phyloP scores from a whole-genome alignment of 768 basidiomycete genomes.

The Boletus subparvulus region DNA sequence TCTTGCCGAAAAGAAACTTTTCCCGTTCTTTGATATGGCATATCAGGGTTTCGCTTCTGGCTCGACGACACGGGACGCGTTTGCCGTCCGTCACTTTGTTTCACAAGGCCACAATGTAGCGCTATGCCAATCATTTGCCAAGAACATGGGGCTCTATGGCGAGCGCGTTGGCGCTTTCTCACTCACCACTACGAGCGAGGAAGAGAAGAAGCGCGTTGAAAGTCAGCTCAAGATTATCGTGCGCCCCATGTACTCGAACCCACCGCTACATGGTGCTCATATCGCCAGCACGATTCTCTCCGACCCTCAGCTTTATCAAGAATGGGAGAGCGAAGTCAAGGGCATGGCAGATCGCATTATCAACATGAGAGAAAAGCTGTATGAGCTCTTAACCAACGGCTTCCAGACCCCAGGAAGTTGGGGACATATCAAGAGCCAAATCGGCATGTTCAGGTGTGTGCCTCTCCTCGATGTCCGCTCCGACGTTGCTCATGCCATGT shows the following conservation, averaged over 20 bases:
- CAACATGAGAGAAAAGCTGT: conserved; percentile 84
- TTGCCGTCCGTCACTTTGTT: conserved; percentile 93
- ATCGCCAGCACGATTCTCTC: conserved; percentile 84
- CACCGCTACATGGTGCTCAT: conserved; percentile 85
- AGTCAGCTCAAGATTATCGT: conserved; percentile 95
- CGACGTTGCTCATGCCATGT: neutral
- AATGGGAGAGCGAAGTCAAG: conserved; percentile 93
- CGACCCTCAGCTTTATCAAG: conserved; percentile 66
- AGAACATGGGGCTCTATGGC: conserved; percentile 99
- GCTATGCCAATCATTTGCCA: conserved; percentile 94
- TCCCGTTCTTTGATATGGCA: conserved; percentile 99
- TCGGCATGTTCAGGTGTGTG: conserved; percentile 94
- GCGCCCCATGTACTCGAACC: conserved; percentile 98
- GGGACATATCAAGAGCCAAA: conserved; percentile 93
- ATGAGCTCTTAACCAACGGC: conserved; percentile 70
- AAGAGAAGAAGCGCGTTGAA: conserved; percentile 84
- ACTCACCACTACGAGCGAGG: conserved; percentile 62
- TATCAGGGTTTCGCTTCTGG: conserved; percentile 99
- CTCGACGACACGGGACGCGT: conserved; percentile 85
- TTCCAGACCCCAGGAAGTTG: conserved; percentile 91
- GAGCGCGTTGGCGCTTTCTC: conserved; percentile 99
- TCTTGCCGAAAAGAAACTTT: conserved; percentile 83
- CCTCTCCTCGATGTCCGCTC: neutral
- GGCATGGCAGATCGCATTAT: conserved; percentile 96
- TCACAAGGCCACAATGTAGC: conserved; percentile 87